phyloP scores from a whole-genome alignment of 2,329 filamentous ascomycete genomes.

The Aspergillus pseudoglaucus region DNA sequence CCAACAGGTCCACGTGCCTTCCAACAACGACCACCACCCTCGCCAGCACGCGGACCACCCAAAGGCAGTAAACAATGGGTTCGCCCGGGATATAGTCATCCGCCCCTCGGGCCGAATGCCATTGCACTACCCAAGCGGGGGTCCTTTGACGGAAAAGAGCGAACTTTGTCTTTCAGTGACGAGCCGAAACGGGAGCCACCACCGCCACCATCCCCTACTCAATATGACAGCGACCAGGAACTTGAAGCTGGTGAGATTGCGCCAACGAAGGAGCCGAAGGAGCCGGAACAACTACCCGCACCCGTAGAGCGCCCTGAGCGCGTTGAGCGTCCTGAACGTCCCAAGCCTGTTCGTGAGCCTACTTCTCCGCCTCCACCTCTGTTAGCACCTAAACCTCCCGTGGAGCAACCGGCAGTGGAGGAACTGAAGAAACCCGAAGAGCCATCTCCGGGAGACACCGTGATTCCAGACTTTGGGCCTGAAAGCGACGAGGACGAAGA shows the following conservation, averaged over 20 bases:
- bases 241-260: slow-evolving; percentile 12
- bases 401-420: slow-evolving; percentile 1
- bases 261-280: slow-evolving; percentile 7
- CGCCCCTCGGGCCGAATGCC: slow-evolving; percentile 13
- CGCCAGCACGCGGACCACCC: slow-evolving; percentile 23
- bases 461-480: slow-evolving; percentile 29
- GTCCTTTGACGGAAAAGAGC: slow-evolving; percentile 23
- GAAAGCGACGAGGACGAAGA: slow-evolving; percentile 42
- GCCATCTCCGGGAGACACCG: slow-evolving; percentile 9
- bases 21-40: slow-evolving; percentile 26
- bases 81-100: slow-evolving; percentile 29
- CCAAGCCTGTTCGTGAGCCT: neutral
- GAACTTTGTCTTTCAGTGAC: slow-evolving; percentile 12
- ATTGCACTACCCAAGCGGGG: slow-evolving; percentile 24
- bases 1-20: slow-evolving; percentile 38
- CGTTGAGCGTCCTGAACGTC: neutral
- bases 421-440: slow-evolving; percentile 1
- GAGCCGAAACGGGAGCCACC: slow-evolving; percentile 12
- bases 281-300: slow-evolving; percentile 3
- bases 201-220: neutral
- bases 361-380: neutral
- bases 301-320: slow-evolving; percentile 1
- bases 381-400: neutral
- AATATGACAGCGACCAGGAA: slow-evolving; percentile 8
- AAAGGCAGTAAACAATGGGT: slow-evolving; percentile 36